These are phyloP conservation scores for Russula virescens DNA, from an alignment of 768 basidiomycete genomes.

Conservation along the genomic window DNA sequence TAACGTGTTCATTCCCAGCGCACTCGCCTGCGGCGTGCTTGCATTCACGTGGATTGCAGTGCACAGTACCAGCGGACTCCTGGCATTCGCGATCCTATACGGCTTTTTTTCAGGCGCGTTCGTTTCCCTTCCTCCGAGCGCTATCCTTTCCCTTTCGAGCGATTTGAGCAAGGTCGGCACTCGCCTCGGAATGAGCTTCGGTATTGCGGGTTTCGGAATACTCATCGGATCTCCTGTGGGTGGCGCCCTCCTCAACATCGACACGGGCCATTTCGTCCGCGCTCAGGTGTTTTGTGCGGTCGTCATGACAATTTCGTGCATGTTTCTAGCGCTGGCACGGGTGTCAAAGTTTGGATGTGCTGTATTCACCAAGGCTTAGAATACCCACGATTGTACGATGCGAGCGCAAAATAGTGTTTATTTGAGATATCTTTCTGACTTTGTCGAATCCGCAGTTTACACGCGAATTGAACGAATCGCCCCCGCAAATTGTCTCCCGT, in stretches of 20 bases:
- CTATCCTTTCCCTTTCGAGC: slow-evolving; percentile 11
- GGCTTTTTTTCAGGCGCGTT: slow-evolving; percentile 33
- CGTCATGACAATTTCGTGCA: neutral
- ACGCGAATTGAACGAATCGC: neutral
- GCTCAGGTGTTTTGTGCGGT: slow-evolving; percentile 18
- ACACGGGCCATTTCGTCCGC: slow-evolving; percentile 12
- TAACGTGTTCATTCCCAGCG: slow-evolving; percentile 28
- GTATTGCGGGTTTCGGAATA: slow-evolving; percentile 20
- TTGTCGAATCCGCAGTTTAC: neutral
- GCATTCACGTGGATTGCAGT: slow-evolving; percentile 32
- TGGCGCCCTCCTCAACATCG: slow-evolving; percentile 21
- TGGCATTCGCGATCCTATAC: slow-evolving; percentile 34
- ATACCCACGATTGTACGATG: neutral
- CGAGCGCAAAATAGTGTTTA: neutral
- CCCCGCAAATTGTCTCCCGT: neutral
- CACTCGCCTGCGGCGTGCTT: slow-evolving; percentile 27
- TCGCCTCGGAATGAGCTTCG: slow-evolving; percentile 27
- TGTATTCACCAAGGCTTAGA: slow-evolving; percentile 11
- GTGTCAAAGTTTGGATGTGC: neutral
- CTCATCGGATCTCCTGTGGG: slow-evolving; percentile 26
- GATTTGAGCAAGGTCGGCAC: slow-evolving; percentile 21
- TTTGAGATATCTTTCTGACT: neutral
- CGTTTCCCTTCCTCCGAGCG: slow-evolving; percentile 17
- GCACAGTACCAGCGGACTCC: slow-evolving; percentile 26
- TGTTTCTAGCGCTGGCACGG: slow-evolving; percentile 2